Base-by-base conservation (phyloP, 2,329 filamentous ascomycete species). In the Cryphonectria nitschkei region DNA sequence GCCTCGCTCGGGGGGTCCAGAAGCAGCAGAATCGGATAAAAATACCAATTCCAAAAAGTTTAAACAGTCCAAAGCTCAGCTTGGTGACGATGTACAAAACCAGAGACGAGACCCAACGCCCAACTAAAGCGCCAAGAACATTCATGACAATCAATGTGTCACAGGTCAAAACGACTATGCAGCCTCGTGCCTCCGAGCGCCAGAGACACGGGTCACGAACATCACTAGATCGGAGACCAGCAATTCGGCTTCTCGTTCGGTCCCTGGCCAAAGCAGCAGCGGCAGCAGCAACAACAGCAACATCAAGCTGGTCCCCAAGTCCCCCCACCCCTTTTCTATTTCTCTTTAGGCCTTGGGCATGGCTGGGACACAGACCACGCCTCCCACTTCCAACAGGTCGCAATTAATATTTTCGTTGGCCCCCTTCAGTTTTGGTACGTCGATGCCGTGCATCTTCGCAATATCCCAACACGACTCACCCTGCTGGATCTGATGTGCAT, bases 391-490 rank as follows among this genome's bases (percentile, higher is more conserved):
- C 70, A 89, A 75, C 56, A 75, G 77, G 34, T 85, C 82, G 75
- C 87, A 89, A 68, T 86, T 78, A 14, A 89, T 74, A 0, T 78
- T 80, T 29, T 77, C 65, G 70, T 89, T 89, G 52, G 81, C 75
- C 34, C 76, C 76, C 72, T 84, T n/a, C 41, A 89, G 75, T 29
- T 82, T 81, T 19, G 85, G 83, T 32, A 88, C 79, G 58, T 77
- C 79, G 69, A 85, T 71, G n/a, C 79, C 79, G 70, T 80, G 76
- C 43, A 74, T 76, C 70, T 87, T 75, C 1, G 83, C 84, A 75
- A 89, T 82, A 7, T 76, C 82, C 85, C 85, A 88, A 76, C 87
- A 88, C 9, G 84, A 86, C 72, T 89, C 85, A 6, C 84, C 85
- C 9, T 78, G 67, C 65, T 79, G 74, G 60, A 89, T 78, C 52